Evolutionary conservation across 768 basidiomycete species (phyloP).

Genomic region (Dioszegia crocea): DNA sequence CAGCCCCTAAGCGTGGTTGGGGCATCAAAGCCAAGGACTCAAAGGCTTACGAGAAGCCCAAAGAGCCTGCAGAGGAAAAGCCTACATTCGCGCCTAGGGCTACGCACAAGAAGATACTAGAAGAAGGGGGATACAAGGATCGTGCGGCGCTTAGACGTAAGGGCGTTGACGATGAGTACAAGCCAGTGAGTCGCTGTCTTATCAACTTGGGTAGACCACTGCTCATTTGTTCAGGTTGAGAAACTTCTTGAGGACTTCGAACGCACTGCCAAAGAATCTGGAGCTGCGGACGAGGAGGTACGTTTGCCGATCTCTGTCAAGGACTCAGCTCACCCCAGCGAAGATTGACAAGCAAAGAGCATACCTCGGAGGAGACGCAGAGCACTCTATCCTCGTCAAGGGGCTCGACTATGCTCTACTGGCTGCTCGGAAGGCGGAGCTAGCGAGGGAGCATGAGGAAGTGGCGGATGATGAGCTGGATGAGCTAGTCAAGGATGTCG

Average conservation of each 20-base stretch:
- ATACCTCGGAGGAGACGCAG: slow-evolving; percentile 77
- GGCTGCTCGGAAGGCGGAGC: slow-evolving; percentile 72
- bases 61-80: slow-evolving; percentile 15
- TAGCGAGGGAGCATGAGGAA: slow-evolving; percentile 61
- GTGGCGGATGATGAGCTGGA: slow-evolving; percentile 72
- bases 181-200: slow-evolving; percentile 16
- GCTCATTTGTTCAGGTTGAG: slow-evolving; percentile 58
- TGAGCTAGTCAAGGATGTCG: slow-evolving; percentile 21
- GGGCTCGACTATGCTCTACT: slow-evolving; percentile 76
- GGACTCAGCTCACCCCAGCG: neutral
- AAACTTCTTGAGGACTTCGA: slow-evolving; percentile 79
- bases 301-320: slow-evolving; percentile 26
- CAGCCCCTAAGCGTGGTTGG: slow-evolving; percentile 27
- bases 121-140: slow-evolving; percentile 44
- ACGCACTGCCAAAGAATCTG: slow-evolving; percentile 54
- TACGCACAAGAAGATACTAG: slow-evolving; percentile 25
- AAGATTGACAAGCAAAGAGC: slow-evolving; percentile 60
- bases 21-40: slow-evolving; percentile 15
- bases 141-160: slow-evolving; percentile 45
- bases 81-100: slow-evolving; percentile 37
- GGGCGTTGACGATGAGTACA: slow-evolving; percentile 46
- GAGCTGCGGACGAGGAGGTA: slow-evolving; percentile 57
- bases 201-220: no score
- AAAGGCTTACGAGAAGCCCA: slow-evolving; percentile 14
- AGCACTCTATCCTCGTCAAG: slow-evolving; percentile 82